phyloP scores from a whole-genome alignment of 2,329 filamentous ascomycete species.

The Fusarium sp. region DNA sequence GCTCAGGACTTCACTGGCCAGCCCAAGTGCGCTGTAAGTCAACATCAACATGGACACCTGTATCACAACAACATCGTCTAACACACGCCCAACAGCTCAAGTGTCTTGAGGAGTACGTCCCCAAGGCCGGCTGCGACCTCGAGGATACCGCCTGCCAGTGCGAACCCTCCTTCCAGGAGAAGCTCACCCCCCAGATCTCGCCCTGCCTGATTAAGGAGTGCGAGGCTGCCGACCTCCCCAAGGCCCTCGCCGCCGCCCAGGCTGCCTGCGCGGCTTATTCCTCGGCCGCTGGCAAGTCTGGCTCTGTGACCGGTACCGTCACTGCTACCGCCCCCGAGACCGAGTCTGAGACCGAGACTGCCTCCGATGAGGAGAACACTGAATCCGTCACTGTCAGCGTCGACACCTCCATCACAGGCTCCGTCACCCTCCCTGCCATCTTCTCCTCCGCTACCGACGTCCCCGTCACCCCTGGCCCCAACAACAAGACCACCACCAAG shows the following conservation, averaged over 20 bases:
- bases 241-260: conserved; percentile 48
- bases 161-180: conserved; percentile 47
- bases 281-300: conserved; percentile 20
- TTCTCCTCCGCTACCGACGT: conserved; percentile 26
- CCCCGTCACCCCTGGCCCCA: conserved; percentile 20
- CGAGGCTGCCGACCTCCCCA: conserved; percentile 43
- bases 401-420: not conserved
- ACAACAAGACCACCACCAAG: conserved; percentile 26
- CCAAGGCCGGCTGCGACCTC: conserved; percentile 51
- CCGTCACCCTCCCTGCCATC: conserved; percentile 28
- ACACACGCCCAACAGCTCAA: conserved; percentile 36
- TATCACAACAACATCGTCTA: not conserved
- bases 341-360: not conserved
- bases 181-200: conserved; percentile 45
- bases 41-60: not conserved
- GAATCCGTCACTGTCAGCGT: not conserved
- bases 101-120: conserved; percentile 53
- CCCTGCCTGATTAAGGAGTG: conserved; percentile 53
- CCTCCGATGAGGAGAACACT: not conserved
- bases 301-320: conserved; percentile 11
- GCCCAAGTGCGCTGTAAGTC: conserved; percentile 57
- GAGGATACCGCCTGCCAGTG: conserved; percentile 56
- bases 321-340: not conserved
- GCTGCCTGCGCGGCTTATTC: conserved; percentile 45
- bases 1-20: conserved; percentile 53